Percentiles rank a stretch among this genome's conserved stretches.
phyloP scores from a whole-genome alignment of 257 asterid species.

The Datura wrightii region DNA sequence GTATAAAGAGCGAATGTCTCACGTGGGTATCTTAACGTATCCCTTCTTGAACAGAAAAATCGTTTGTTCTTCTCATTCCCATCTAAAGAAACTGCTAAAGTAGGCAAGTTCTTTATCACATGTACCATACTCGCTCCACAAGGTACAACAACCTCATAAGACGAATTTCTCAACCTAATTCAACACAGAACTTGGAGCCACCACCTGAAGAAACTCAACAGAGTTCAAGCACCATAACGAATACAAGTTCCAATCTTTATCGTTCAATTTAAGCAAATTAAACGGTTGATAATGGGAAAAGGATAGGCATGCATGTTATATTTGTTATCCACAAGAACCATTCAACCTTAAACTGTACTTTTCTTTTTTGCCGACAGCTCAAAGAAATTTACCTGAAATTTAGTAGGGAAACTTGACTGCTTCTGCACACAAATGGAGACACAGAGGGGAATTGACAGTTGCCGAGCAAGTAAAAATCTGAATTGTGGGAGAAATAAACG shows the following conservation, averaged over 20 bases:
- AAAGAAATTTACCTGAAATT: not conserved
- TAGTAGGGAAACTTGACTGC: not conserved
- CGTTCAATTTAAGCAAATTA: not conserved
- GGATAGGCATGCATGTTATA: not conserved
- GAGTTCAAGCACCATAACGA: not conserved
- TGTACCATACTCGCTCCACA: constrained; percentile 11
- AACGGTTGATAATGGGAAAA: not conserved
- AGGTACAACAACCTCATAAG: constrained; percentile 5
- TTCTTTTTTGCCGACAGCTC: not conserved
- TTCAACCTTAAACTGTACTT: not conserved
- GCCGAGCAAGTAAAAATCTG: not conserved
- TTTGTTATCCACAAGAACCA: not conserved
- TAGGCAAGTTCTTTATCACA: constrained; percentile 14
- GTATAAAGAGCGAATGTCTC: not conserved
- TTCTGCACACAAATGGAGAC: not conserved
- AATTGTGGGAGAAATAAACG: not conserved
- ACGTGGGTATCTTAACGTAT: not conserved
- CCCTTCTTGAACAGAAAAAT: constrained; percentile 10
- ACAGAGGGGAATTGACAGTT: not conserved
- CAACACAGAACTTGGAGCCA: not conserved
- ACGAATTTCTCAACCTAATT: not conserved
- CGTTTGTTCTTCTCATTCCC: not conserved
- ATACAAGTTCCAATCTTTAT: not conserved
- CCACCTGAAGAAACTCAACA: constrained; percentile 21
- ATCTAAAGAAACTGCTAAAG: constrained; percentile 16